Evolutionary conservation across 163 green algal species (phyloP), one percentile per base, ranked within the genome.

Genomic region (Chloroidium sp.): DNA sequence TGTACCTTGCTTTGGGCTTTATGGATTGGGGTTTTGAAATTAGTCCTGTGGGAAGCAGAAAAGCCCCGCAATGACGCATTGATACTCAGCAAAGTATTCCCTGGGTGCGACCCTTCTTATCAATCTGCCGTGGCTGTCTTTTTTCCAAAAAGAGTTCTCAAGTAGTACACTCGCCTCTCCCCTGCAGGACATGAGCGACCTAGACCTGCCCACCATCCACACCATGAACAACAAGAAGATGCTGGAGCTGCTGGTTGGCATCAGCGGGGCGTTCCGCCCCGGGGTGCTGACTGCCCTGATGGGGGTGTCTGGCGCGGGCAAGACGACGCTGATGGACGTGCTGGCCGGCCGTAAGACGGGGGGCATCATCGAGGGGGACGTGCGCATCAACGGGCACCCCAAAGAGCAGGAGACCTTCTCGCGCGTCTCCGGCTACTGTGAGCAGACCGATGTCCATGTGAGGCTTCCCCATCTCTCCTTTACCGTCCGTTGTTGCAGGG

Each of bases 231-330:
- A 89, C 72, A 84, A 84, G 61, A 83, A 88, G 62, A 86, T 79
- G 85, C 89, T 95, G 80, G 80, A 90, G 82, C 88, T 95, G 13
- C 85, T 86, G 62, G n/a, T 77, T 36, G 69, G 76, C 61, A 87
- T 95, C 76, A 92, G 83, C 6, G 92, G 92, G 57, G 85, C 80
- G 72, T 91, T 92, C 84, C 78, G 87, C 69, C 92, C 92, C 0
- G 90, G 90, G 3, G 82, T 92, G 57, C 86, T 96, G 36, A 92
- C 88, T 57, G 90, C 91, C 4, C 90, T 95, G 0, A 95, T 95
- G 90, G 91, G 79, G 2, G 79, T 78, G 3, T 67, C 12, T 61
- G 79, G 79, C 69, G 79, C 79, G 13, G 89, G 89, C 80, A 92
- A 93, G 87, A 92, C 87, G 14, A 92, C 89, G 1, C 83, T 94